Evolutionary conservation across 176 grass and related monocot species (phyloP).

Genomic region (Carex cristatella): DNA sequence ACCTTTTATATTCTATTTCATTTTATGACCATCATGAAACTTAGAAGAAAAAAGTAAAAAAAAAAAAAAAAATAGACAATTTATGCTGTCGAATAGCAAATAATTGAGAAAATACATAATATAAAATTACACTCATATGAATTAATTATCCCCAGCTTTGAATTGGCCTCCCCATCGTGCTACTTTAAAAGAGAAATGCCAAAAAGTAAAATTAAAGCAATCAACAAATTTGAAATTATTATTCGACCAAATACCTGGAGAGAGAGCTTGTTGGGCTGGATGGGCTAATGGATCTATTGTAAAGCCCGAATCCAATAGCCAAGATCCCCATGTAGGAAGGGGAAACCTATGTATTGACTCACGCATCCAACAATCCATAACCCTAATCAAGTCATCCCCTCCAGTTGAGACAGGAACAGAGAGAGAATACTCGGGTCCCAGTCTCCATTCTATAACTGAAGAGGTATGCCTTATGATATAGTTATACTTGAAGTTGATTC

Average conservation of each 20-base stretch:
- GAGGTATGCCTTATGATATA: constrained; percentile 74
- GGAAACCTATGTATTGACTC: constrained; percentile 34
- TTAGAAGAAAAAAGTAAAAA: neutral
- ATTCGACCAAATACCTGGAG: constrained; percentile 47
- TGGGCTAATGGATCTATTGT: constrained; percentile 24
- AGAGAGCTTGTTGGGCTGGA: constrained; percentile 26
- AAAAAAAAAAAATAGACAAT: neutral
- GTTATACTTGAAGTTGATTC: constrained; percentile 93
- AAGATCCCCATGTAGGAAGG: constrained; percentile 72
- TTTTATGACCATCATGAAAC: neutral
- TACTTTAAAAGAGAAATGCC: neutral
- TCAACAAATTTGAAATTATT: neutral
- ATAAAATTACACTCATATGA: neutral
- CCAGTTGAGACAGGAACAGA: constrained; percentile 55
- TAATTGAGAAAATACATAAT: neutral
- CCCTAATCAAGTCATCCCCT: constrained; percentile 55
- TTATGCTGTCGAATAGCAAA: neutral
- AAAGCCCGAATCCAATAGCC: constrained; percentile 51
- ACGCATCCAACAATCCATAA: constrained; percentile 78
- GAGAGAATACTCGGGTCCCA: constrained; percentile 68
- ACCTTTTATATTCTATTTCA: neutral
- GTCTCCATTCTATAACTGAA: constrained; percentile 65
- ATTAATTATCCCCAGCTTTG: neutral
- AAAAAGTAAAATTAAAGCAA: neutral
- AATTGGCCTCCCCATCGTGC: neutral